Base-by-base conservation (phyloP, 345 rosid species). In the Populus nigra region DNA sequence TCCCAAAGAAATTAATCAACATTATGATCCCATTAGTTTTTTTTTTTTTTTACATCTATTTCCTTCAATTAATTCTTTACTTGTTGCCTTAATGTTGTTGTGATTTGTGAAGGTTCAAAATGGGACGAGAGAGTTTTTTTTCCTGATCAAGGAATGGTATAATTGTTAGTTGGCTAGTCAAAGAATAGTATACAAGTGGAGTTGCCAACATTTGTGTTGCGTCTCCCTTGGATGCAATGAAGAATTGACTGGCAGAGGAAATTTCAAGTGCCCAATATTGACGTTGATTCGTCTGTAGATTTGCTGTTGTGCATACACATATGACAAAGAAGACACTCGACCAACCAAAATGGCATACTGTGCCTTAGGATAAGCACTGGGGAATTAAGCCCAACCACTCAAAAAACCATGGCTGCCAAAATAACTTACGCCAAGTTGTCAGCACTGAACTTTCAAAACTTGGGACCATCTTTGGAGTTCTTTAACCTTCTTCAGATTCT, bases 61-160 rank as follows among this genome's bases (percentile, higher is more conserved):
- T 59, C 2, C 3, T 57, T 22, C 27, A 0, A 0, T 3, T 0
- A 53, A 7, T 53, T 3, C 3, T 7, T 20, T 2, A 1, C n/a
- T 53, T 18, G 9, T 53, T 1, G 59, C 59, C 20, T 6, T 7
- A 18, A 20, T 50, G 20, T 7, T 53, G 23, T 53, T 20, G 23
- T 53, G 59, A 53, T 1, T 1, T n/a, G 1, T n/a, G 63, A 9
- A n/a, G 63, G 63, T 57, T 57, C 13, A 57, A 57, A 57, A 57
- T 9, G 13, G 25, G 62, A 22, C 3, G 62, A 1, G 25, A n/a
- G 9, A 0, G 5, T 33, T 33, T 33, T 33, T 33, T 33, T 33
- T 20, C 1, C 4, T 57, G n/a, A 57, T 57, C 2, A 57, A 53
- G 3, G n/a, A 18, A 5, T 5, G 59, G 9, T 7, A 53, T 18